Percentiles rank a stretch among this genome's conserved stretches.
These are phyloP conservation scores for Saturnispora mendoncae DNA, from an alignment of 805 yeast genomes.

Conservation along the genomic window DNA sequence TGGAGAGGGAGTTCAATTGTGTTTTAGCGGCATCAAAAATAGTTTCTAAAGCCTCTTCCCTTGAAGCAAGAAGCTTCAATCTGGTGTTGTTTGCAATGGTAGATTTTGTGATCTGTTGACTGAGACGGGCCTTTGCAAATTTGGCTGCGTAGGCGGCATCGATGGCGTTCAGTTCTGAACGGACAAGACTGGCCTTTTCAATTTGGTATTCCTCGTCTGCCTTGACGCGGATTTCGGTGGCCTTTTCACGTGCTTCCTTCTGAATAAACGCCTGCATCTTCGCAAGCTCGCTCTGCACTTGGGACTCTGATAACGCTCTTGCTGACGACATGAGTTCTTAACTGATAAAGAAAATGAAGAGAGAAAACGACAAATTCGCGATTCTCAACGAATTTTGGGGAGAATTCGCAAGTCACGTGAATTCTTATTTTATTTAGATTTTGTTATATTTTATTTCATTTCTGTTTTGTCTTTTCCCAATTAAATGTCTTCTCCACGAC, in stretches of 20 bases:
- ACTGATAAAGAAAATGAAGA: neutral
- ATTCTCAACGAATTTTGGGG: neutral
- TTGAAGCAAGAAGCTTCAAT: conserved; percentile 78
- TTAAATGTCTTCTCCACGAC: no score
- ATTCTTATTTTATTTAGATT: no score
- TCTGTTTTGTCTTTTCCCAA: no score
- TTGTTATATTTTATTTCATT: neutral
- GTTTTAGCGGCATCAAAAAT: conserved; percentile 63
- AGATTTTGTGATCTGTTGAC: conserved; percentile 92
- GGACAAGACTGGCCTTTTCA: conserved; percentile 90
- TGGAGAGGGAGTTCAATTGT: conserved; percentile 50
- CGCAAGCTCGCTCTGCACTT: conserved; percentile 92
- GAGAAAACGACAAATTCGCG: no score
- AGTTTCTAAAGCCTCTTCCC: conserved; percentile 68
- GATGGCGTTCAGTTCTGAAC: conserved; percentile 83
- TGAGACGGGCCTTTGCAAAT: conserved; percentile 82
- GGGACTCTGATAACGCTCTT: conserved; percentile 34
- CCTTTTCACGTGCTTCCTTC: conserved; percentile 98
- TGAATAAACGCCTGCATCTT: conserved; percentile 98
- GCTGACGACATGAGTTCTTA: conserved; percentile 23
- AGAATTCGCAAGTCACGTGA: neutral
- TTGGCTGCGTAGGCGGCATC: conserved; percentile 73
- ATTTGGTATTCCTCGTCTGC: conserved; percentile 99
- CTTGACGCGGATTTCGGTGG: conserved; percentile 88
- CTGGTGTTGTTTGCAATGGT: conserved; percentile 94